Evolutionary conservation across 2,329 filamentous ascomycete species (phyloP), one percentile per base, ranked within the genome.

Genomic region (Chaetomiaceae sp.): DNA sequence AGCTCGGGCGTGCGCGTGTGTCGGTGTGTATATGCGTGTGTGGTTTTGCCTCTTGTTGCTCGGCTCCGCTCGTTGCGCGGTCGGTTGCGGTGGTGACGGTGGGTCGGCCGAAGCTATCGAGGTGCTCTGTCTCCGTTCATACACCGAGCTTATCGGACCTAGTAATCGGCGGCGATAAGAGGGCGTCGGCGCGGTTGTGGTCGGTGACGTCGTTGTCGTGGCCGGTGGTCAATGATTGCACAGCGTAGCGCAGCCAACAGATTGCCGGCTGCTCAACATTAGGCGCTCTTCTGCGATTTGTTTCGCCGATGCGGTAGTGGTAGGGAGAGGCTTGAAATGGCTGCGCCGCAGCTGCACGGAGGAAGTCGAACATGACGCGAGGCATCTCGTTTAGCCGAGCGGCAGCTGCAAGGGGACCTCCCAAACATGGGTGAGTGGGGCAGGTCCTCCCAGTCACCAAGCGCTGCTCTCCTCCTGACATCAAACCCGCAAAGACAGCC

Each of bases 381-480:
- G 47, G 21, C 39, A 42, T 47, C 47, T 35, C 44, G 48, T 41
- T 56, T 52, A 48, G 43, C 46, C 51, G 52, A 38, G 49, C 8
- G 52, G 44, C 16, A 39, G 37, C 33, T 48, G 52, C 39, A 44
- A n/a, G 37, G 45, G 42, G 42, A 30, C 41, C 41, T 27, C 41
- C 14, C 20, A n/a, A n/a, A n/a, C n/a, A n/a, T n/a, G n/a, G n/a
- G n/a, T n/a, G 8, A 34, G 43, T 33, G 51, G 46, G 51, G 50
- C 44, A 41, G 21, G 19, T 41, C 34, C 23, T 34, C 25, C 25
- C 25, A 27, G 12, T 5, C 43, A 7, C 42, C 41, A 27, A 27
- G 20, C 14, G 41, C n/a, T 21, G n/a, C 27, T 21, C 37, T 21
- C 27, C 42, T 25, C n/a, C 17, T 46, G 25, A 46, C 34, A n/a